These are phyloP conservation scores for Sordariomycetes sp. DNA, from an alignment of 2,329 filamentous ascomycete genomes.

Conservation along the genomic window DNA sequence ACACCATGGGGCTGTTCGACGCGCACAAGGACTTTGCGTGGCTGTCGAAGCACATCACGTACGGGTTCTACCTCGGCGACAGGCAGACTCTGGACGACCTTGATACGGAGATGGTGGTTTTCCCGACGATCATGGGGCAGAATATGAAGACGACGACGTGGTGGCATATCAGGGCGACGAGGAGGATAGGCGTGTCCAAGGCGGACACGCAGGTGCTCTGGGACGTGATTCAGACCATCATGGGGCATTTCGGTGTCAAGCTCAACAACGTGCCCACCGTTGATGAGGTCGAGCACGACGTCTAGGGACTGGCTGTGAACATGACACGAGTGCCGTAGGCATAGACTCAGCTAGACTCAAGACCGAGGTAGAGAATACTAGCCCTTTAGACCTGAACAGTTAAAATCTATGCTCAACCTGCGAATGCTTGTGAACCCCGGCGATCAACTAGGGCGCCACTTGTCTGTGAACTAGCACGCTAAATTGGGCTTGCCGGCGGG, in stretches of 20 bases:
- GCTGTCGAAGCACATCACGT: slow-evolving; percentile 43
- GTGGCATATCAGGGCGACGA: slow-evolving; percentile 42
- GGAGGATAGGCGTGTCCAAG: slow-evolving; percentile 25
- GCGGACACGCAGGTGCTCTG: slow-evolving; percentile 15
- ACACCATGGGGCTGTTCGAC: slow-evolving; percentile 22
- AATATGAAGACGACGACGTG: slow-evolving; percentile 39
- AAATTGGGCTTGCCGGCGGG: too few relatives aligned
- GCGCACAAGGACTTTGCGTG: slow-evolving; percentile 31
- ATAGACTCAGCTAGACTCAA: too few relatives aligned
- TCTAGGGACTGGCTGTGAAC: slow-evolving; percentile 6
- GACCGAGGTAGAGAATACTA: too few relatives aligned
- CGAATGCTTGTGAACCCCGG: too few relatives aligned
- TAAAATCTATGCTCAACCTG: too few relatives aligned
- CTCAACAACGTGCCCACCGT: slow-evolving; percentile 16
- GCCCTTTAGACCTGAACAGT: too few relatives aligned
- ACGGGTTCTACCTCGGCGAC: slow-evolving; percentile 47
- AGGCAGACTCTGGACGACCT: slow-evolving; percentile 40
- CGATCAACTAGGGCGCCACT: too few relatives aligned
- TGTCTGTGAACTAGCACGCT: too few relatives aligned
- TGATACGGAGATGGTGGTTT: slow-evolving; percentile 43
- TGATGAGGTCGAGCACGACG: slow-evolving; percentile 16
- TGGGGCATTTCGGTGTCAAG: slow-evolving; percentile 13
- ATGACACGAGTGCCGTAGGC: too few relatives aligned
- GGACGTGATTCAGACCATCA: slow-evolving; percentile 13
- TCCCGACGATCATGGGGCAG: slow-evolving; percentile 46